Evolutionary conservation across 139 green algal species (phyloP), one percentile per base, ranked within the genome.

Genomic region (Coccomyxa sp.): DNA sequence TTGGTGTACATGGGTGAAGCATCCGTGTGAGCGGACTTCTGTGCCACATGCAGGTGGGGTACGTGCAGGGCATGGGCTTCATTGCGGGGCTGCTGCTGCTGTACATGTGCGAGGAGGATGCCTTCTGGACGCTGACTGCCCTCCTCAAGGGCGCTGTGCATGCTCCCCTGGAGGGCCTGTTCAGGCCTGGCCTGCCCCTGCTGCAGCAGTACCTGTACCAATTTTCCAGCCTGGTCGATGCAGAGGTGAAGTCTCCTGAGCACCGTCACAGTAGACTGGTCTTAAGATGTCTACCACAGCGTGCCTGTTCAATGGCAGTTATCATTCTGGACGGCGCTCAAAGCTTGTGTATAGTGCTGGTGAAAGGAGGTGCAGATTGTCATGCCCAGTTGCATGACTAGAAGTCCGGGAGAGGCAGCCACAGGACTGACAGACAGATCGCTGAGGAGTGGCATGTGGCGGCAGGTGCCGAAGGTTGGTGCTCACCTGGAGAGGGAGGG

Each of bases 61-160:
- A 97, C 70, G 92, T 96, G 74, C 92, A 97, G 83, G 93, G 93
- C 78, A 97, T 97, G 93, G 92, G 93, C 24, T 97, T 97, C 84
- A 81, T 97, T 16, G 88, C 90, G 0, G 93, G 90, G 24, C 83
- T 96, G 74, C 88, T 97, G 82, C 87, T 97, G 78, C 88, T 97
- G 77, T 93, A 97, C 88, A 95, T 97, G 93, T 75, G 76, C 8
- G 92, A 95, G 70, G 93, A 96, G 88, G 93, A 95, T 76, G 90
- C 93, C 4, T 97, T 97, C 82, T 97, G 93, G 93, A 91, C 94
- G 39, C 85, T 97, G n/a, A 84, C 90, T 29, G 92, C 92, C 0
- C 82, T 97, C 31, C 73, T 97, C 70, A 91, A 94, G 75, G 93
- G 89, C 31, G 74, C 58, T 39, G 39, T 84, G 39, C 85, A 88